Conservation (phyloP, 108 stramenopile genomes). For the Parietichytrium sp. region DNA sequence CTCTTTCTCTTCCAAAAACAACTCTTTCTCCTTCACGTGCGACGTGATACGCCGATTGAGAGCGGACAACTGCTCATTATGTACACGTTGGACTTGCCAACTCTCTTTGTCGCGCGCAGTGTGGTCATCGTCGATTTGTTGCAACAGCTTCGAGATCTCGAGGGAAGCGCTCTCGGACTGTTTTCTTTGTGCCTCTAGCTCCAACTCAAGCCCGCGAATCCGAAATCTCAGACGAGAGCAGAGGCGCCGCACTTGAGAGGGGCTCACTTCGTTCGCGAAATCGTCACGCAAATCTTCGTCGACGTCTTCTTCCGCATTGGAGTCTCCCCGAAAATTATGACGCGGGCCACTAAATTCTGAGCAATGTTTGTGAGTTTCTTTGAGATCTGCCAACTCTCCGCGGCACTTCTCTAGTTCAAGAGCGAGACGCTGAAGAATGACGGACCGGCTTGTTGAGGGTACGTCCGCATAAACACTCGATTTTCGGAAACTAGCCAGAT, state of each 20-base stretch:
- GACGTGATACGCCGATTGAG: constrained; percentile 25
- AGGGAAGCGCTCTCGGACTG: neutral
- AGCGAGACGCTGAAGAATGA: constrained; percentile 31
- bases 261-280: neutral
- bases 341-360: too few species aligned
- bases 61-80: neutral
- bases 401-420: neutral
- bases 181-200: neutral
- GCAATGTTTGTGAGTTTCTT: too few species aligned
- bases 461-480: neutral
- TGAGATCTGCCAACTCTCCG: neutral
- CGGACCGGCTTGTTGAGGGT: neutral
- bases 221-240: neutral
- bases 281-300: neutral
- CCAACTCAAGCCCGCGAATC: neutral
- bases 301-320: neutral
- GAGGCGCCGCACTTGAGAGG: neutral
- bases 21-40: neutral
- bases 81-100: neutral
- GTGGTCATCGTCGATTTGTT: neutral
- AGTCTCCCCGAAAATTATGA: neutral
- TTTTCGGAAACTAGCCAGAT: neutral
- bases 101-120: neutral
- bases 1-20: neutral
- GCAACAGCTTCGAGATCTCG: neutral